Evolutionary conservation across 495 filamentous ascomycete genomes (phyloP).

Genomic region (Elasticomyces elasticus): DNA sequence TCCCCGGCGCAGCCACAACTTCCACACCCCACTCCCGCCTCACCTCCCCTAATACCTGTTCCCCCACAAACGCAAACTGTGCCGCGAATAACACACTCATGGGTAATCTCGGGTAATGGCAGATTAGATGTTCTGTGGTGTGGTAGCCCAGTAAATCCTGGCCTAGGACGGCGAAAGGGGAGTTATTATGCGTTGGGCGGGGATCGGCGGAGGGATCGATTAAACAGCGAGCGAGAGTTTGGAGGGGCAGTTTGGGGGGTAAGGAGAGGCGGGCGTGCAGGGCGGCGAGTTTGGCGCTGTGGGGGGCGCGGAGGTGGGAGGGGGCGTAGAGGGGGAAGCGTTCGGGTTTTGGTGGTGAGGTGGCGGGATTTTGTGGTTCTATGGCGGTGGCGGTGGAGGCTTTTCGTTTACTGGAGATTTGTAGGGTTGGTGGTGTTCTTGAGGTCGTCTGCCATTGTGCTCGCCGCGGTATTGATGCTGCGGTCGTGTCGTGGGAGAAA

Average conservation of each 20-base stretch:
- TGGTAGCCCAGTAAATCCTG: slow-evolving; percentile 75
- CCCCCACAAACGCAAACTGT: slow-evolving; percentile 70
- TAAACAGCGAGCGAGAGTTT: slow-evolving; percentile 76
- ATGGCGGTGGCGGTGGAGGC: slow-evolving; percentile 7
- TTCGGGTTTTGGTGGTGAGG: slow-evolving; percentile 2
- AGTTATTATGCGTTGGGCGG: slow-evolving; percentile 67
- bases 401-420: slow-evolving; percentile 2
- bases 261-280: slow-evolving; percentile 86
- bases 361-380: slow-evolving; percentile 6
- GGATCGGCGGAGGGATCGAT: slow-evolving; percentile 75
- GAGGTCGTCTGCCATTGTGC: slow-evolving; percentile 17
- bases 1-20: slow-evolving; percentile 66
- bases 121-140: slow-evolving; percentile 75
- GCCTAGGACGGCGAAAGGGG: slow-evolving; percentile 70
- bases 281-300: slow-evolving; percentile 84
- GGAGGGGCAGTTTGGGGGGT: slow-evolving; percentile 66
- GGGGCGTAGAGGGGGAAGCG: slow-evolving; percentile 13
- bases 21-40: slow-evolving; percentile 86
- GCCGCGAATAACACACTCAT: slow-evolving; percentile 71
- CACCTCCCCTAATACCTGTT: slow-evolving; percentile 56
- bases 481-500: slow-evolving; percentile 10
- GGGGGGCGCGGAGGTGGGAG: slow-evolving; percentile 37
- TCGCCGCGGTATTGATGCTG: slow-evolving; percentile 5
- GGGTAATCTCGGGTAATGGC: slow-evolving; percentile 80
- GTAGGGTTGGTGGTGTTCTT: too few species aligned